Percentiles rank a stretch among this genome's conserved stretches.
Evolutionary conservation across 2,329 filamentous ascomycete genomes (phyloP).

Genomic region (Dactylellina sp.): DNA sequence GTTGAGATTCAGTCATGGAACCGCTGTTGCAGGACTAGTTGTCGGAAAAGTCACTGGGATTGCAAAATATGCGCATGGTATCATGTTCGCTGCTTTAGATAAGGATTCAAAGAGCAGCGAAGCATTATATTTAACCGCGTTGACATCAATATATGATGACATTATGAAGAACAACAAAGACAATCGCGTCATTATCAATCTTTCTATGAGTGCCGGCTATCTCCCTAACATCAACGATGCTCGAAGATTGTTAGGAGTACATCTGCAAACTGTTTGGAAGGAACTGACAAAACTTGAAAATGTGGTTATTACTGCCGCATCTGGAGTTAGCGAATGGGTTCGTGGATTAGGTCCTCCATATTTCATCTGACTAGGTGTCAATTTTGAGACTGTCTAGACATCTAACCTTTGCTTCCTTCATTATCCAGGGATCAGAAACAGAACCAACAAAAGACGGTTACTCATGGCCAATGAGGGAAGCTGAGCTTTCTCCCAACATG

Average conservation of each 20-base stretch:
- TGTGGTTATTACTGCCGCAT: constrained; percentile 23
- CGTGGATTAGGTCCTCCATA: constrained; percentile 2
- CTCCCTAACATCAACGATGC: not conserved
- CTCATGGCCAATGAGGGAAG: constrained; percentile 31
- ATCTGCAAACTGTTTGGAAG: constrained; percentile 16
- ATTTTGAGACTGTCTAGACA: not conserved
- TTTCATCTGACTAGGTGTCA: not conserved
- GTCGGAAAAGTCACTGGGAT: constrained; percentile 33
- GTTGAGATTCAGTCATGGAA: constrained; percentile 46
- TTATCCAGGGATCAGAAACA: not conserved
- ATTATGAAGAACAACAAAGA: constrained; percentile 1
- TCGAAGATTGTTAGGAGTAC: not conserved
- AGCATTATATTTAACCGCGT: constrained; percentile 20
- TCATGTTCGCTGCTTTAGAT: constrained; percentile 35
- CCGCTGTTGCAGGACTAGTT: constrained; percentile 30
- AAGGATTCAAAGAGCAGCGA: constrained; percentile 18
- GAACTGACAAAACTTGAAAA: constrained; percentile 14
- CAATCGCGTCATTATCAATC: constrained; percentile 24
- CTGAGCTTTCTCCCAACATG: not conserved
- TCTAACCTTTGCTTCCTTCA: not conserved
- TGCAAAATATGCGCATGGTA: constrained; percentile 4
- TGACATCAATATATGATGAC: constrained; percentile 15
- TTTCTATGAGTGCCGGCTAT: constrained; percentile 43
- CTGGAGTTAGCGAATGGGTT: constrained; percentile 38
- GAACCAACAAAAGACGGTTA: not conserved